These are phyloP conservation scores for Leishmania tropica DNA, from an alignment of 208 protist species.

Conservation along the genomic window DNA sequence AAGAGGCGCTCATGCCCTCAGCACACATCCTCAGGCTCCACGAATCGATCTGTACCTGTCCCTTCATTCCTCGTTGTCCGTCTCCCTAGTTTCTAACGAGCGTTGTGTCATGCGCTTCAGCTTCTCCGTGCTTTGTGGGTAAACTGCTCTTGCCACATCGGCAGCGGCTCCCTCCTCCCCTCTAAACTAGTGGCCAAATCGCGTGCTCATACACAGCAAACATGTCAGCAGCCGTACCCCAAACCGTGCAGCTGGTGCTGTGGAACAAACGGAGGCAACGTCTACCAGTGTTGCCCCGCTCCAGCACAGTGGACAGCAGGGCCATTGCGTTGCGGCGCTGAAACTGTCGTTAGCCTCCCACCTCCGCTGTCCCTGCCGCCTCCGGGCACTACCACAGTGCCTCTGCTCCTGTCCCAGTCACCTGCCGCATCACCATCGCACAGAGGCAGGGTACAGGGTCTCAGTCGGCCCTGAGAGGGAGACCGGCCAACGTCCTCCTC, in stretches of 20 bases:
- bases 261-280: background rate
- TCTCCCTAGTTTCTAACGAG: background rate
- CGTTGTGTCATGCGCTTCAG: background rate
- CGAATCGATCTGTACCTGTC: background rate
- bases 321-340: no score
- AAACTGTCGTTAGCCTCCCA: no score
- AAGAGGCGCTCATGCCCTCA: background rate
- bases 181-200: background rate
- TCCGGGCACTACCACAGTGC: no score
- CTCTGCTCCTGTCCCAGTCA: no score
- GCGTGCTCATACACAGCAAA: background rate
- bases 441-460: no score
- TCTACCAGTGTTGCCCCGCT: background rate
- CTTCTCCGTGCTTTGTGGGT: background rate
- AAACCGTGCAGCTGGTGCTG: background rate
- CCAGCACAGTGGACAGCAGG: no score
- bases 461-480: no score
- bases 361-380: no score
- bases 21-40: background rate
- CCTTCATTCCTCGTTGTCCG: background rate
- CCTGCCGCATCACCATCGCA: no score
- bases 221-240: background rate
- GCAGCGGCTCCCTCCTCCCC: background rate
- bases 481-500: no score
- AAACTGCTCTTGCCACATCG: background rate